phyloP scores from a whole-genome alignment of 257 asterid genomes.

The Gardenia jasminoides region DNA sequence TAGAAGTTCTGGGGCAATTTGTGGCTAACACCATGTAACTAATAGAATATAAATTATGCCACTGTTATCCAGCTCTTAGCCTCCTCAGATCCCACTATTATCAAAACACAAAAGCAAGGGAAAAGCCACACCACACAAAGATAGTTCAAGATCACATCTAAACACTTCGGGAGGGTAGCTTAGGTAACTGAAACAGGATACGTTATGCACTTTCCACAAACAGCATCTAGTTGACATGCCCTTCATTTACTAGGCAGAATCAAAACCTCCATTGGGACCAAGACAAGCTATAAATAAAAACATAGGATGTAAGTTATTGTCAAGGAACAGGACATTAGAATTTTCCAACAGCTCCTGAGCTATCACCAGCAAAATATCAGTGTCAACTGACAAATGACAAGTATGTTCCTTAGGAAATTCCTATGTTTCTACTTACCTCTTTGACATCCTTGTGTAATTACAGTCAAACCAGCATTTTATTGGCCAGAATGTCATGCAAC shows the following conservation, averaged over 20 bases:
- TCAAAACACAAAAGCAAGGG: neutral
- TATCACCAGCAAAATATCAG: neutral
- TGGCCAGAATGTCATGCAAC: neutral
- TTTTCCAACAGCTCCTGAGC: neutral
- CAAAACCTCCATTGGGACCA: neutral
- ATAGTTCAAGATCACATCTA: neutral
- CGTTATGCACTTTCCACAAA: neutral
- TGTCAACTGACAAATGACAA: neutral
- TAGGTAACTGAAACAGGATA: neutral
- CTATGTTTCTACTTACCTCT: neutral
- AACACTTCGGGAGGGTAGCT: neutral
- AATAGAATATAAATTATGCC: neutral
- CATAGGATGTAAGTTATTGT: neutral
- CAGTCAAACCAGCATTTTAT: neutral
- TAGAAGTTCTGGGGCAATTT: neutral
- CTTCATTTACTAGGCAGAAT: neutral
- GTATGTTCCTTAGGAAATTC: neutral
- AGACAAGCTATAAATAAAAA: neutral
- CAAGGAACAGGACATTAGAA: neutral
- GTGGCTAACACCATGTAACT: neutral
- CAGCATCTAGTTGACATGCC: neutral
- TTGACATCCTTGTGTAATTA: neutral
- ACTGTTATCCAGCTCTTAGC: neutral
- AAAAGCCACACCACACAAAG: neutral
- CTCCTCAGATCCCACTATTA: neutral